Conservation (phyloP, 2,329 filamentous ascomycete species). For the Trichoderma cornu-damae region DNA sequence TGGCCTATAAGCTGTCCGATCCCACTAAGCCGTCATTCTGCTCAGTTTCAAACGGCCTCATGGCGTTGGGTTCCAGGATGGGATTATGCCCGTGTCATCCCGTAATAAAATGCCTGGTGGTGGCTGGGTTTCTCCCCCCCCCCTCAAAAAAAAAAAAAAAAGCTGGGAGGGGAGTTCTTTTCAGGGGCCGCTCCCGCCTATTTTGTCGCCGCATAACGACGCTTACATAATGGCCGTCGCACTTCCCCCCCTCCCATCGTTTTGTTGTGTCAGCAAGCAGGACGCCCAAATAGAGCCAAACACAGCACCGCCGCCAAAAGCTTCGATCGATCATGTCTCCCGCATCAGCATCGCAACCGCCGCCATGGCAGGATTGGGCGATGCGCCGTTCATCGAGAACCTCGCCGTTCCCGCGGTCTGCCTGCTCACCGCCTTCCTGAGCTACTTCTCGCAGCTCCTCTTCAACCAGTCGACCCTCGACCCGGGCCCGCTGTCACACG, state of each 20-base stretch:
- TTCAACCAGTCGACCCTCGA: slow-evolving; percentile 54
- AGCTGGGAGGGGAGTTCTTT: too few relatives aligned
- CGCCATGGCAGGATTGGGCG: slow-evolving; percentile 40
- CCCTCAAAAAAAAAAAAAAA: too few relatives aligned
- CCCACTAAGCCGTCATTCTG: neutral
- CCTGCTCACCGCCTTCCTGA: slow-evolving; percentile 61
- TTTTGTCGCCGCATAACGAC: too few relatives aligned
- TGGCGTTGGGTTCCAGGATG: neutral
- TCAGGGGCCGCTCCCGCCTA: too few relatives aligned
- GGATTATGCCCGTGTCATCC: neutral
- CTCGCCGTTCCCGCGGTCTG: slow-evolving; percentile 67
- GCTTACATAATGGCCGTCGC: too few relatives aligned
- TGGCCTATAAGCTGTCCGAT: neutral
- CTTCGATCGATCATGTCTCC: neutral
- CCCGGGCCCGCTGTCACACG: slow-evolving; percentile 53
- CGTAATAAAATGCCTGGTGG: too few relatives aligned
- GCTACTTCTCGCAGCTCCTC: slow-evolving; percentile 67
- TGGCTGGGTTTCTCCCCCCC: too few relatives aligned
- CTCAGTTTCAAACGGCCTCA: neutral
- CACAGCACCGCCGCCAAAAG: neutral
- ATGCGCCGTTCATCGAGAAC: slow-evolving; percentile 42
- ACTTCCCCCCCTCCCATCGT: too few relatives aligned
- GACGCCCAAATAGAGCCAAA: too few relatives aligned
- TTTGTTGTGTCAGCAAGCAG: too few relatives aligned
- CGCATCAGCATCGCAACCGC: neutral